These are phyloP conservation scores for Anthracocystis panici-leucophaei DNA, from an alignment of 1,284 basidiomycete species.

Conservation along the genomic window DNA sequence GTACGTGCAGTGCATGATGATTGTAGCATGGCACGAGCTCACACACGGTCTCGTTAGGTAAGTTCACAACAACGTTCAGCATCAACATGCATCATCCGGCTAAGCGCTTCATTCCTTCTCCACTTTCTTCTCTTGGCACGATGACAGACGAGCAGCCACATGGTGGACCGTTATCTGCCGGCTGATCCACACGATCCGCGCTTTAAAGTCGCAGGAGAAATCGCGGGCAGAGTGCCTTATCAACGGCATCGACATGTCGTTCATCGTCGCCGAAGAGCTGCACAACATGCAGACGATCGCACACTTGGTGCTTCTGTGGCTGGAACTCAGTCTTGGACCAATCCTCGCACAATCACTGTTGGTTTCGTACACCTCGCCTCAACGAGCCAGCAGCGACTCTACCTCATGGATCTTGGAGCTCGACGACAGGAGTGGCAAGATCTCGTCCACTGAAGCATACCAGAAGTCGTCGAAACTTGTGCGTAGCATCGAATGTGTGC, in stretches of 20 bases:
- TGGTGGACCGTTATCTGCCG: constrained; percentile 26
- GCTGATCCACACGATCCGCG: constrained; percentile 10
- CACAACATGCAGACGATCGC: constrained; percentile 23
- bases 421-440: constrained; percentile 24
- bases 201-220: constrained; percentile 7
- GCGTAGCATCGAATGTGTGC: constrained; percentile 6
- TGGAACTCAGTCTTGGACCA: constrained; percentile 13
- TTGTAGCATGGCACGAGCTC: constrained; percentile 50
- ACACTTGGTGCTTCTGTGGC: constrained; percentile 31
- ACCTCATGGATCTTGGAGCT: constrained; percentile 18
- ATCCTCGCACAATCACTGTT: not conserved
- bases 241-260: constrained; percentile 28
- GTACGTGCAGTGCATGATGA: constrained; percentile 24
- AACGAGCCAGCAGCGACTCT: not conserved
- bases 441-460: constrained; percentile 9
- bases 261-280: constrained; percentile 29
- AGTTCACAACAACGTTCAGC: not conserved
- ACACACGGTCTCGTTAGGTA: constrained; percentile 21
- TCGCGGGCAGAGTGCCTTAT: not conserved
- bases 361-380: not conserved
- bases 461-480: not conserved
- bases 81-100: not conserved
- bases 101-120: not conserved
- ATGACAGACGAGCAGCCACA: constrained; percentile 22
- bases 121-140: not conserved